Percentiles rank a stretch among this genome's conserved stretches.
These are phyloP conservation scores for Acanthamoeba culbertsoni DNA, from an alignment of 208 protist species.

Conservation along the genomic window DNA sequence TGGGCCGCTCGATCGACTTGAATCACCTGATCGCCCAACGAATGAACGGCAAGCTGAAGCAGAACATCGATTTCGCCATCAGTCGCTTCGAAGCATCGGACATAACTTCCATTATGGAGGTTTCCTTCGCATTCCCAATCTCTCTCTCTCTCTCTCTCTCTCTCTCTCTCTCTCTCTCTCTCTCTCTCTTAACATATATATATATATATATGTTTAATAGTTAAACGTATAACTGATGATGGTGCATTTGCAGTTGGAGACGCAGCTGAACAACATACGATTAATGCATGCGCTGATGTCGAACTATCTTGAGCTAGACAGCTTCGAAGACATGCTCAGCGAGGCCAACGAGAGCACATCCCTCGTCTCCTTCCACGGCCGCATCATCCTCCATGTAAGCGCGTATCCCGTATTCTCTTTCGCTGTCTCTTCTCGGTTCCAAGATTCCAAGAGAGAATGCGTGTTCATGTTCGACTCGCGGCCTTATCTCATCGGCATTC, in stretches of 20 bases:
- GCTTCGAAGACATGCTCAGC: conserved; percentile 72
- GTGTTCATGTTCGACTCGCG: no score
- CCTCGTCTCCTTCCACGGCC: conserved; percentile 77
- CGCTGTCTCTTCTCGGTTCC: no score
- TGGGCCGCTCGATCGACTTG: conserved; percentile 82
- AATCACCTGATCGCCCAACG: conserved; percentile 76
- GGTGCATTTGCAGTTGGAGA: no score
- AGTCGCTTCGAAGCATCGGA: conserved; percentile 75
- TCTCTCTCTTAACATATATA: no score
- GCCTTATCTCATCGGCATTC: no score
- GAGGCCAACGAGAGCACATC: conserved; percentile 76
- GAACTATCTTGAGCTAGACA: conserved; percentile 75
- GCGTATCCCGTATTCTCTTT: neutral
- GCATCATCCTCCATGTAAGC: conserved; percentile 76
- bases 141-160: no score
- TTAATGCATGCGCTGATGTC: conserved; percentile 74
- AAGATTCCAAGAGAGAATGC: no score
- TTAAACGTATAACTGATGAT: no score
- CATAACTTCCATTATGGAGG: conserved; percentile 73
- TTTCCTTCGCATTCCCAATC: no score
- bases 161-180: no score
- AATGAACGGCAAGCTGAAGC: conserved; percentile 70
- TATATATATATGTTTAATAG: no score
- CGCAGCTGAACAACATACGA: conserved; percentile 64
- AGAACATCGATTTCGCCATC: conserved; percentile 79